Conservation (phyloP, 257 asterid species). For the Plantago elongata region DNA sequence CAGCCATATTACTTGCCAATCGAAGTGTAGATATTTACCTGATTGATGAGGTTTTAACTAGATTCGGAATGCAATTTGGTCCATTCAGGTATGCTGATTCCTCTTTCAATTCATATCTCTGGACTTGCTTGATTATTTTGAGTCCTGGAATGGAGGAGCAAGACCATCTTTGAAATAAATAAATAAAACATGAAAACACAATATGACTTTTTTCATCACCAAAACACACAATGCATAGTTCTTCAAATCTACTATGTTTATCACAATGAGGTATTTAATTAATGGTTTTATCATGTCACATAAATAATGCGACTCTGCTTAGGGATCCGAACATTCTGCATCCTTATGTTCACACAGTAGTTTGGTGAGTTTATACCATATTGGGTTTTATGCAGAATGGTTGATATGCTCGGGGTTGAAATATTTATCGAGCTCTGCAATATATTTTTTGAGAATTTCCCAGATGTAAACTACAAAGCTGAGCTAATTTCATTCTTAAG, state of each 20-base stretch:
- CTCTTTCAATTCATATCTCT: background rate
- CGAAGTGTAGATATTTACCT: constrained; percentile 38
- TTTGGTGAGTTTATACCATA: constrained; percentile 11
- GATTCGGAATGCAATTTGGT: constrained; percentile 51
- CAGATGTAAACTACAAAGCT: constrained; percentile 25
- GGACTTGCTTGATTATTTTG: background rate
- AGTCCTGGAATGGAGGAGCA: constrained; percentile 3
- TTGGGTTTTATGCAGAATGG: constrained; percentile 30
- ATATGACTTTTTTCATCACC: too few relatives aligned
- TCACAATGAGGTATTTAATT: too few relatives aligned
- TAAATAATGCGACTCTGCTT: background rate
- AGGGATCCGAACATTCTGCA: background rate
- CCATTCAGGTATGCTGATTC: constrained; percentile 44
- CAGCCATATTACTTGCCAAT: constrained; percentile 46
- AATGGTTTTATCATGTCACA: too few relatives aligned
- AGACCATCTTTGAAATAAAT: background rate
- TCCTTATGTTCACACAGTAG: background rate
- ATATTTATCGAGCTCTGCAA: constrained; percentile 19
- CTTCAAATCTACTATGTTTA: too few relatives aligned
- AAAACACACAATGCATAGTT: too few relatives aligned
- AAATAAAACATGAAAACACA: background rate
- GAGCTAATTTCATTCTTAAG: constrained; percentile 25
- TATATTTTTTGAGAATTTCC: constrained; percentile 17
- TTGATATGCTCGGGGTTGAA: constrained; percentile 37
- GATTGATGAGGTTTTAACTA: constrained; percentile 40